phyloP scores from a whole-genome alignment of 139 green algal species.

The Ostreobium quekettii region DNA sequence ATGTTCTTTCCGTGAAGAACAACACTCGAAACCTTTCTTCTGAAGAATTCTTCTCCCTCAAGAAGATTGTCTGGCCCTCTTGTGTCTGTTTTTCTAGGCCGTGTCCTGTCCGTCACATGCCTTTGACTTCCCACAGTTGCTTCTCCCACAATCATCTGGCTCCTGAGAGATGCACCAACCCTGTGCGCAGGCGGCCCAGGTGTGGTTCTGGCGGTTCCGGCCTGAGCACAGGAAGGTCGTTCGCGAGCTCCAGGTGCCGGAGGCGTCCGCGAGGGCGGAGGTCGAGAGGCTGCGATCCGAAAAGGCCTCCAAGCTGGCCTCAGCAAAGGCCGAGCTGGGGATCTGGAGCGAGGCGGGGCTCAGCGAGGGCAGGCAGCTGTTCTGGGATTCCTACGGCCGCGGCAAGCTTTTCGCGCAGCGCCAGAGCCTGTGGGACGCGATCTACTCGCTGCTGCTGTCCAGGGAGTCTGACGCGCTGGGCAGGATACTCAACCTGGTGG shows the following conservation, averaged over 20 bases:
- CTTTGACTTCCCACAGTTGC: no score
- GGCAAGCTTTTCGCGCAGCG: slow-evolving; percentile 51
- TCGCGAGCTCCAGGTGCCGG: neutral
- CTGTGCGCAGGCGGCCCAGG: slow-evolving; percentile 28
- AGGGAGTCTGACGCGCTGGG: slow-evolving; percentile 36
- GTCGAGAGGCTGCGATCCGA: slow-evolving; percentile 11
- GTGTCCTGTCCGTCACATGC: no score
- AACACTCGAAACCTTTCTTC: no score
- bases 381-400: slow-evolving; percentile 36
- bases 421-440: slow-evolving; percentile 41
- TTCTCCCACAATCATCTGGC: no score
- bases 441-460: slow-evolving; percentile 29
- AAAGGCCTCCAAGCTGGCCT: slow-evolving; percentile 9
- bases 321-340: slow-evolving; percentile 39
- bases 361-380: slow-evolving; percentile 30
- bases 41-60: no score
- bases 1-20: no score
- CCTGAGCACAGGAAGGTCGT: slow-evolving; percentile 17
- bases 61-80: no score
- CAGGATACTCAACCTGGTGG: slow-evolving; percentile 30
- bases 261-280: slow-evolving; percentile 19
- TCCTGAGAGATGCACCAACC: no score
- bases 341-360: slow-evolving; percentile 44
- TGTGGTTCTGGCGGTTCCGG: slow-evolving; percentile 47
- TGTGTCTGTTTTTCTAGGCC: no score